Percentiles rank a stretch among this genome's conserved stretches.
phyloP scores from a whole-genome alignment of 129 eudicot genomes.

The Chrysanthemum makinoi region DNA sequence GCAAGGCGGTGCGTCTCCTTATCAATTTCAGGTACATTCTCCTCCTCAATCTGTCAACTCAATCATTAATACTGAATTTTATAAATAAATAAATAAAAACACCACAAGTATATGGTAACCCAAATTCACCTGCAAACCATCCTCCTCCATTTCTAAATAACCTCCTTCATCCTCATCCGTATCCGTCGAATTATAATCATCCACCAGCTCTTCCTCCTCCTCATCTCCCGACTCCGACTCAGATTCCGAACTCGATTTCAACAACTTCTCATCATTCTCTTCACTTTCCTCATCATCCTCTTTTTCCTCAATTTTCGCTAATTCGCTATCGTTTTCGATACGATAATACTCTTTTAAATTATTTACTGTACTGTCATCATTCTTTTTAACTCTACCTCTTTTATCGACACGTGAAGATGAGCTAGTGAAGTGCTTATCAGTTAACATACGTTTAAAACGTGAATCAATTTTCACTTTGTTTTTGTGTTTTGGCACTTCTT shows the following conservation, averaged over 20 bases:
- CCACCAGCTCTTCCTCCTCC: conserved; percentile 30
- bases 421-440: conserved; percentile 53
- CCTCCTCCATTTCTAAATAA: conserved; percentile 51
- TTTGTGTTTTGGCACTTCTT: conserved; percentile 53
- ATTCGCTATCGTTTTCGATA: conserved; percentile 19
- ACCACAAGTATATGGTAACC: neutral
- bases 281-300: conserved; percentile 15
- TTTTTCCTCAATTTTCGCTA: conserved; percentile 12
- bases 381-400: conserved; percentile 53
- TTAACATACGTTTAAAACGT: conserved; percentile 66
- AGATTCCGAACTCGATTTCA: conserved; percentile 24
- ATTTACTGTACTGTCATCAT: conserved; percentile 30
- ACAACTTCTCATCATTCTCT: conserved; percentile 18
- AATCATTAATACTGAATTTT: neutral
- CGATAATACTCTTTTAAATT: conserved; percentile 61
- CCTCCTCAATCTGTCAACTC: conserved; percentile 41
- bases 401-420: conserved; percentile 66
- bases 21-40: conserved; percentile 77
- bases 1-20: conserved; percentile 84
- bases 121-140: conserved; percentile 17
- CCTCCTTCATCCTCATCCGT: conserved; percentile 50
- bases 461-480: conserved; percentile 70
- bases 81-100: neutral
- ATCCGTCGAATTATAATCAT: conserved; percentile 47
- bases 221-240: conserved; percentile 33